Evolutionary conservation across 2,329 filamentous ascomycete genomes (phyloP).

Genomic region (Penicillium freii): DNA sequence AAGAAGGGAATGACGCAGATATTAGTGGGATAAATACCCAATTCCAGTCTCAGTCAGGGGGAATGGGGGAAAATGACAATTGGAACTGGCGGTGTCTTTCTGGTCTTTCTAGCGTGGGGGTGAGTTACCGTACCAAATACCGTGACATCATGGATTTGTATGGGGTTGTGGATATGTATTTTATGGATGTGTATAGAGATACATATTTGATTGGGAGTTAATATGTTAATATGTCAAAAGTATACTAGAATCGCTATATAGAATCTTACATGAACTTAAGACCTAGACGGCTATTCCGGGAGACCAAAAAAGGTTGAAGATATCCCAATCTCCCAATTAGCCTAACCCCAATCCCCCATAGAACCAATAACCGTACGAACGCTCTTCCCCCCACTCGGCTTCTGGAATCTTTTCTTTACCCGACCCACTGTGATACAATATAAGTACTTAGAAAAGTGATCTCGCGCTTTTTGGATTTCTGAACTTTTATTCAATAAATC

Average conservation of each 20-base stretch:
- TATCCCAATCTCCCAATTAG: not conserved
- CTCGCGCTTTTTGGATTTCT: conserved; percentile 6
- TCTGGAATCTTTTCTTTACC: conserved; percentile 22
- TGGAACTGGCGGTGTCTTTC: not conserved
- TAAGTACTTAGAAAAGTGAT: conserved; percentile 28
- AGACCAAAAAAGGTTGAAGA: not conserved
- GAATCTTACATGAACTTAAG: not conserved
- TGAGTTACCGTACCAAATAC: conserved; percentile 1
- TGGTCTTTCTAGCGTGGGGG: conserved; percentile 10
- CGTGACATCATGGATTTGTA: conserved; percentile 5
- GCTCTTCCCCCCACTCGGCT: conserved; percentile 27
- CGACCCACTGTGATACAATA: conserved; percentile 28
- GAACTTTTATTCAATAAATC: conserved; percentile 1
- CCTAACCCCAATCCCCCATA: not conserved
- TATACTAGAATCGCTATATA: not conserved
- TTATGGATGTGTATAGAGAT: not conserved
- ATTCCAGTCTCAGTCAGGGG: not conserved
- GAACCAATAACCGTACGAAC: not conserved
- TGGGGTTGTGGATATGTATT: not conserved
- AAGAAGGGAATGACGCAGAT: not conserved
- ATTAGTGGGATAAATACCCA: not conserved
- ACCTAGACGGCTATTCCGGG: not conserved
- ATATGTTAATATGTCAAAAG: not conserved
- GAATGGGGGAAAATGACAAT: not conserved
- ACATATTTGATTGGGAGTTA: too few species aligned